Evolutionary conservation across 148 eudicot genomes (phyloP), one percentile per base, ranked within the genome.

Genomic region (Cornus florida): DNA sequence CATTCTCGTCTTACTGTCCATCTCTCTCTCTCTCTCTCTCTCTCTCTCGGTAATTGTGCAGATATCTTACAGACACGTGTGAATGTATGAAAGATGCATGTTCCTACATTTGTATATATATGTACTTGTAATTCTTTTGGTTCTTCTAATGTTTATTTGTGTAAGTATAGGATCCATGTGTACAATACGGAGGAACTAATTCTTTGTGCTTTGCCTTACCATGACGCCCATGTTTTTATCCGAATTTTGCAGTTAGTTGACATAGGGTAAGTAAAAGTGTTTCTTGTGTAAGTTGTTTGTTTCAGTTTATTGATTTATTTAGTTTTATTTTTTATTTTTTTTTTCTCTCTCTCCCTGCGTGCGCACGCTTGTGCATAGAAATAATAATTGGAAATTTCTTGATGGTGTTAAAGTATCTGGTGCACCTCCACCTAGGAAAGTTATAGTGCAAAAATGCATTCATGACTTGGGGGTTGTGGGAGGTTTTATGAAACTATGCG

Each of bases 391-490:
- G 99, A 91, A 86, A 76, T 93, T 96, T 77, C 97, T 96, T 60
- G 92, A 93, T 4, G 99, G 92, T 73, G 98, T 93, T 72, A 93
- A 92, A 86, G 71, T 59, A 59, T 88, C 97, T 19, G 99, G 99
- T 75, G 99, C 99, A 75, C 89, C 92, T 53, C 95, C 87, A 35
- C 95, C 99, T 20, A 84, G 99, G 86, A 86, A 92, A 72, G 87
- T 92, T 83, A 87, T 96, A 78, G 99, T 93, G 77, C 95, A 91
- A 83, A 97, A 96, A 76, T 92, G 99, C 81, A 75, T 83, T 10
- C 86, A 90, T 75, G 99, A 96, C 77, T 67, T 84, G 79, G 95
- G 98, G 71, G 85, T 96, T 82, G 79, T 96, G 69, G 28, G 97
- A 92, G 79, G 89, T 77, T 65, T 79, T 93, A 50, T 92, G 97